Evolutionary conservation across 805 yeast genomes (phyloP).

Genomic region (Hemisphaericaspora nanyangensis): DNA sequence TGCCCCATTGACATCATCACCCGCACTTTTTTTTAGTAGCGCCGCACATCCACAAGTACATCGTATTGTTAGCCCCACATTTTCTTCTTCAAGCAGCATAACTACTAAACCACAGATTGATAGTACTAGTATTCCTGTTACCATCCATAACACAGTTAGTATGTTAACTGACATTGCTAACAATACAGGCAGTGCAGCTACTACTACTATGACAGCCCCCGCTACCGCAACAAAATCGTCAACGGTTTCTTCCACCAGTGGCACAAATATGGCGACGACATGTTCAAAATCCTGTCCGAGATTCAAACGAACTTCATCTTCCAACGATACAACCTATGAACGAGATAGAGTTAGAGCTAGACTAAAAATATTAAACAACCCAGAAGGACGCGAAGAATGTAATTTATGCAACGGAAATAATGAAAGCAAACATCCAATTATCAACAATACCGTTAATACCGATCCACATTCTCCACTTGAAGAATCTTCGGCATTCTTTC

Average conservation of each 20-base stretch:
- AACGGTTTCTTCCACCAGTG: too few relatives aligned
- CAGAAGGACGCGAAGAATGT: constrained; percentile 1
- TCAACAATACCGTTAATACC: constrained; percentile 12
- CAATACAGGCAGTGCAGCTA: neutral
- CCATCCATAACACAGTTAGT: neutral
- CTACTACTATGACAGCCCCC: neutral
- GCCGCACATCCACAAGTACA: neutral
- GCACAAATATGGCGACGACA: too few relatives aligned
- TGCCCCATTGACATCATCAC: neutral
- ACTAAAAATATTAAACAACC: constrained; percentile 27
- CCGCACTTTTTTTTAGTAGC: neutral
- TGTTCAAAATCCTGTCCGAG: too few relatives aligned
- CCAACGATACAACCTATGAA: constrained; percentile 37
- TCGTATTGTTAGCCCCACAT: neutral
- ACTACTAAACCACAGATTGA: neutral
- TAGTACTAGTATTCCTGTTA: too few relatives aligned
- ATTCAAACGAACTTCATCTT: constrained; percentile 35
- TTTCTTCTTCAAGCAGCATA: neutral
- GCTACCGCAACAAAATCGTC: too few relatives aligned
- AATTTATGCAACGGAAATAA: constrained; percentile 6
- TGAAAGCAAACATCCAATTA: constrained; percentile 1
- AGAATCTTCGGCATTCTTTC: constrained; percentile 12
- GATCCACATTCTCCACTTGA: constrained; percentile 13
- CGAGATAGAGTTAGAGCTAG: constrained; percentile 41
- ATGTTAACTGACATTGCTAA: neutral